A percentile compares a stretch with the other conserved stretches of the same genome.
These are phyloP conservation scores for Penicillium sp. DNA, from an alignment of 2,329 filamentous ascomycete genomes.

Conservation along the genomic window DNA sequence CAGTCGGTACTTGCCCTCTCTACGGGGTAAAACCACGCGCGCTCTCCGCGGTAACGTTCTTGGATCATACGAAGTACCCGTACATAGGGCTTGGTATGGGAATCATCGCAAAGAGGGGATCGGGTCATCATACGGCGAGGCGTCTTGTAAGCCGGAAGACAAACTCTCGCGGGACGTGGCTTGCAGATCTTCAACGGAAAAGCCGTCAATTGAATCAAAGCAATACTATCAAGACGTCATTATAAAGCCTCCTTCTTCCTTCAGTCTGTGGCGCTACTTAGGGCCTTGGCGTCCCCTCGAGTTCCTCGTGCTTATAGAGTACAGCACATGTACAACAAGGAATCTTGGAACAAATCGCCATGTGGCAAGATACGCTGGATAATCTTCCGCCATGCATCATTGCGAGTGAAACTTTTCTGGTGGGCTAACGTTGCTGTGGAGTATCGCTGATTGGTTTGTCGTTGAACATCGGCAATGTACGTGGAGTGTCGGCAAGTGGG, in stretches of 20 bases:
- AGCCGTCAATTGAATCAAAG: not conserved
- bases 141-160: not conserved
- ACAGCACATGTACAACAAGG: too few relatives aligned
- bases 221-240: not conserved
- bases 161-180: not conserved
- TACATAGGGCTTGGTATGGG: not conserved
- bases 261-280: not conserved
- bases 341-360: not conserved
- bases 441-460: not conserved
- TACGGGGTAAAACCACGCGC: not conserved
- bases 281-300: slow-evolving; percentile 3
- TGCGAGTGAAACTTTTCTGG: too few relatives aligned
- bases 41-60: not conserved
- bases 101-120: not conserved
- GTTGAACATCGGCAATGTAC: not conserved
- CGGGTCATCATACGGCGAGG: not conserved
- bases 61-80: not conserved
- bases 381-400: not conserved
- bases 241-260: not conserved
- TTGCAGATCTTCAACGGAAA: slow-evolving; percentile 1
- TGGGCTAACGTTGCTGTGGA: not conserved
- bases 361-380: not conserved
- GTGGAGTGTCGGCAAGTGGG: not conserved
- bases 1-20: not conserved
- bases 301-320: not conserved